phyloP scores from a whole-genome alignment of 2,329 filamentous ascomycete genomes.

The Hypoxylon sp. region DNA sequence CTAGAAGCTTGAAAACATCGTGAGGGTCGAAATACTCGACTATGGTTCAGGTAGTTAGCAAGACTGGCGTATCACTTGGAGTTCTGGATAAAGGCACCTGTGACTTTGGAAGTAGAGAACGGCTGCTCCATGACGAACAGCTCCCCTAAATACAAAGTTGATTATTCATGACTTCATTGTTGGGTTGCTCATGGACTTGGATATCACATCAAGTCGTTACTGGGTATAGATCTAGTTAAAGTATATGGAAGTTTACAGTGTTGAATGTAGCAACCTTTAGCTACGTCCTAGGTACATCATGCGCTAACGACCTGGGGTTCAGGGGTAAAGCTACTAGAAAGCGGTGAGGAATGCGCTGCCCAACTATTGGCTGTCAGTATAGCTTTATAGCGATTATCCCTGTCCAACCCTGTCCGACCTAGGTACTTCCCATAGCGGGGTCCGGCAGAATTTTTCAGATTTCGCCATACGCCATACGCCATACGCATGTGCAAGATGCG shows the following conservation, averaged over 20 bases:
- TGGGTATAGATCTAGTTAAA: background rate
- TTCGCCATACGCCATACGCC: conserved; percentile 18
- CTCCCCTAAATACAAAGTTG: conserved; percentile 35
- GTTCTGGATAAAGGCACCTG: conserved; percentile 62
- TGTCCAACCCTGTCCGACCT: background rate
- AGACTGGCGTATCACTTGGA: conserved; percentile 14
- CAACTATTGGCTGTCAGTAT: conserved; percentile 22
- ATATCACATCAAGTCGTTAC: conserved; percentile 26
- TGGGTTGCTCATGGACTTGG: background rate
- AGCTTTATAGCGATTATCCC: background rate
- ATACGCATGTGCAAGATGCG: background rate
- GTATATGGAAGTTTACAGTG: background rate
- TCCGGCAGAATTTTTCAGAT: conserved; percentile 35
- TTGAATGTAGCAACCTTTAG: background rate
- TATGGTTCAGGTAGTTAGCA: conserved; percentile 56
- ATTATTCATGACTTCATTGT: conserved; percentile 47
- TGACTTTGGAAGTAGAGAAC: conserved; percentile 80
- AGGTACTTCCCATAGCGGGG: conserved; percentile 21
- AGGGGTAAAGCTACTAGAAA: conserved; percentile 16
- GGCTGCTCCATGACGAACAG: conserved; percentile 71
- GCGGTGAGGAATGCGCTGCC: conserved; percentile 20
- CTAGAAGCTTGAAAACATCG: conserved; percentile 84
- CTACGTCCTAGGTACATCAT: background rate
- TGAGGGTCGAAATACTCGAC: conserved; percentile 97
- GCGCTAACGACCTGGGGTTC: conserved; percentile 1